Evolutionary conservation across 257 asterid genomes (phyloP).

Genomic region (Solanum lignicaule): DNA sequence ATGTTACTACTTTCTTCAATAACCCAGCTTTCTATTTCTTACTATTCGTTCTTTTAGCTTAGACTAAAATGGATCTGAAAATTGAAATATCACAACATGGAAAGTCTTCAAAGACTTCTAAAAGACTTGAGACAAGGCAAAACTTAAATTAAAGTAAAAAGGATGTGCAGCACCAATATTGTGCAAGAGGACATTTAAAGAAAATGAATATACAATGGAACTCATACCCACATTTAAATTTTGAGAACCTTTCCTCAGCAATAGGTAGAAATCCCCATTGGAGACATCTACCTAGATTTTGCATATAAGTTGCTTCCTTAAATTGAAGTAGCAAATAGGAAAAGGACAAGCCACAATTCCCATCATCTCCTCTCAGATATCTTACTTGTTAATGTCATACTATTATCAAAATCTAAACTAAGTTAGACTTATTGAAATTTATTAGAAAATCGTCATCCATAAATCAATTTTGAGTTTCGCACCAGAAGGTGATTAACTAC

Average conservation of each 20-base stretch:
- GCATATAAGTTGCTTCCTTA: not conserved
- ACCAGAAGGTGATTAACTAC: not conserved
- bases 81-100: not conserved
- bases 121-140: not conserved
- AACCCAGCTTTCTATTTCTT: not conserved
- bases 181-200: not conserved
- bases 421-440: not conserved
- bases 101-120: not conserved
- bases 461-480: not conserved
- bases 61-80: not conserved
- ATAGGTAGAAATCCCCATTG: not conserved
- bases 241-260: not conserved
- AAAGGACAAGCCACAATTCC: not conserved
- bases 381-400: not conserved
- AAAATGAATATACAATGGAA: not conserved
- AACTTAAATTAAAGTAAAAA: not conserved
- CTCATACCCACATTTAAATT: not conserved
- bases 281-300: not conserved
- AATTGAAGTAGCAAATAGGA: not conserved
- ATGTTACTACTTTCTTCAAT: not conserved
- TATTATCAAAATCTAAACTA: not conserved
- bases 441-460: not conserved
- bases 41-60: not conserved
- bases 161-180: not conserved
- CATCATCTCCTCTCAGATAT: not conserved